Evolutionary conservation across 1,284 basidiomycete species (phyloP).

Genomic region (Marasmius fiardii): DNA sequence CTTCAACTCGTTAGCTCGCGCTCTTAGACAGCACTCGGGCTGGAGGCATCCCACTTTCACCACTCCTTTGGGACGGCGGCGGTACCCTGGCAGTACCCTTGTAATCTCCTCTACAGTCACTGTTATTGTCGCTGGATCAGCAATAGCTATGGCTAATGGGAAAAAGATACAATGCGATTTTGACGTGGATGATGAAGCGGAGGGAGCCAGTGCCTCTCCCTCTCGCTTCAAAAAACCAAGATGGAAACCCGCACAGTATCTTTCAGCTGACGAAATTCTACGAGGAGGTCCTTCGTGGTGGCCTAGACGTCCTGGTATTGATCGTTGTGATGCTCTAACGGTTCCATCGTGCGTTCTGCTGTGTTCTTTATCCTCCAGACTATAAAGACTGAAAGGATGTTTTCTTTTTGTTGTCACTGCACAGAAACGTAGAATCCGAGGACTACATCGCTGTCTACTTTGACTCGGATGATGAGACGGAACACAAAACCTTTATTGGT

Average conservation of each 20-base stretch:
- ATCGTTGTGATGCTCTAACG: conserved; percentile 12
- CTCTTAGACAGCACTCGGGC: too few species aligned
- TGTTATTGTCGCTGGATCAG: not conserved
- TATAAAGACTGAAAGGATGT: not conserved
- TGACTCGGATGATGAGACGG: not conserved
- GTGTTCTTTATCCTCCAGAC: not conserved
- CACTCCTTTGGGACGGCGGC: too few species aligned
- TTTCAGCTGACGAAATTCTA: conserved; percentile 9
- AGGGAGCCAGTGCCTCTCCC: conserved; percentile 6
- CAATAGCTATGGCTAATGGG: conserved; percentile 8
- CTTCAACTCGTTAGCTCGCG: too few species aligned
- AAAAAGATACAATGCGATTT: conserved; percentile 6
- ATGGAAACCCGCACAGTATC: conserved; percentile 7
- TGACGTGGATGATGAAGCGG: not conserved
- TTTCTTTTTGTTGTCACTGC: not conserved
- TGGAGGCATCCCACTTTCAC: too few species aligned
- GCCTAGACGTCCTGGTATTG: conserved; percentile 5
- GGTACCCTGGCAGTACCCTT: too few species aligned
- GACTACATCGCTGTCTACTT: conserved; percentile 12
- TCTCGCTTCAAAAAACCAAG: conserved; percentile 7
- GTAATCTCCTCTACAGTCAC: not conserved
- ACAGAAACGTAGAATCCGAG: conserved; percentile 12
- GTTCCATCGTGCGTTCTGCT: conserved; percentile 8
- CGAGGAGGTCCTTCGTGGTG: conserved; percentile 9
- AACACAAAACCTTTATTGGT: conserved; percentile 8